Percentiles rank a stretch among this genome's conserved stretches.
Evolutionary conservation across 495 filamentous ascomycete species (phyloP).

Genomic region (Tetracladium setigerum): DNA sequence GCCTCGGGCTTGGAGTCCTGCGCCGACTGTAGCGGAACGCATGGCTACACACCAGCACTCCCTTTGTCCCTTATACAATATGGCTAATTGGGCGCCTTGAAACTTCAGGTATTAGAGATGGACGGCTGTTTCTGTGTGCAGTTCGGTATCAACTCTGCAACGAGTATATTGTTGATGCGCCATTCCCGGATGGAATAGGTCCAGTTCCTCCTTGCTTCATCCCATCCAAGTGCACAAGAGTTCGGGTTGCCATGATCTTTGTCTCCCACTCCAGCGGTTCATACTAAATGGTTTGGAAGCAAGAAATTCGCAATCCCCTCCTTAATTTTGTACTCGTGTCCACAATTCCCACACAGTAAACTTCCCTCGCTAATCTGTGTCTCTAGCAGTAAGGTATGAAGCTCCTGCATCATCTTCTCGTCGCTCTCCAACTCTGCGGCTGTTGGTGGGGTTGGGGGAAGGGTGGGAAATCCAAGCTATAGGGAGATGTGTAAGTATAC

Average conservation of each 20-base stretch:
- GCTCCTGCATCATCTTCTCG: slow-evolving; percentile 60
- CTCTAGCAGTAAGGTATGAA: slow-evolving; percentile 81
- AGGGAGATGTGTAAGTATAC: neutral
- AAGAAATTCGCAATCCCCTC: slow-evolving; percentile 97
- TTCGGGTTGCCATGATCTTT: neutral
- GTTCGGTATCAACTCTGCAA: neutral
- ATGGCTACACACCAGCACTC: no score
- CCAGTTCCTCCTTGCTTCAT: slow-evolving; percentile 5
- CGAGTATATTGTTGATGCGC: neutral
- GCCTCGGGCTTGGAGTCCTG: no score
- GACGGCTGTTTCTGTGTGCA: no score
- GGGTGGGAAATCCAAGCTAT: slow-evolving; percentile 74
- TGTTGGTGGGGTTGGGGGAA: slow-evolving; percentile 56
- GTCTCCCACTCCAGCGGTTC: slow-evolving; percentile 1
- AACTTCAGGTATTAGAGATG: no score
- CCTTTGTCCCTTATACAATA: no score
- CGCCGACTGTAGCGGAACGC: no score
- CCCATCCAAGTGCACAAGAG: neutral
- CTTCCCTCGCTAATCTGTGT: slow-evolving; percentile 83
- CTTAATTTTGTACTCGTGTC: slow-evolving; percentile 84
- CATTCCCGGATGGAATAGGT: neutral
- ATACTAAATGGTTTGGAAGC: slow-evolving; percentile 83
- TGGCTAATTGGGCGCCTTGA: no score
- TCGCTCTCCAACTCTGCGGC: slow-evolving; percentile 50
- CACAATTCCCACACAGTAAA: slow-evolving; percentile 84